Conservation (phyloP, 108 stramenopile species). For the Cyclostephanos invisitatus region DNA sequence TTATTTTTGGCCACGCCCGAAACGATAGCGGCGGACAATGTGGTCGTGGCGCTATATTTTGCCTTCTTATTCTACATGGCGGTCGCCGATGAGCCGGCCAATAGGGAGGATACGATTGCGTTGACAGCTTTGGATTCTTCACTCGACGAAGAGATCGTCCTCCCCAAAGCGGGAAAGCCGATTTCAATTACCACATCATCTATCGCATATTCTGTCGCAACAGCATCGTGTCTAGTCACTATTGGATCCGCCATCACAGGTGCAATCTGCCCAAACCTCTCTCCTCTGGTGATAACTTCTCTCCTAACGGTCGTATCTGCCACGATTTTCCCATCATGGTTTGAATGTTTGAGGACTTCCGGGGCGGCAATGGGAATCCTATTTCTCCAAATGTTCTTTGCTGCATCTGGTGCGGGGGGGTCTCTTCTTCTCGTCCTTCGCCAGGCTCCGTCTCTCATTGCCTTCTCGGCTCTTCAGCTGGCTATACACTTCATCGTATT, state of each 20-base stretch:
- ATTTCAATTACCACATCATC: constrained; percentile 54
- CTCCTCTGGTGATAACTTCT: constrained; percentile 76
- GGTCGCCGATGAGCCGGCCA: constrained; percentile 34
- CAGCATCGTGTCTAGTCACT: constrained; percentile 69
- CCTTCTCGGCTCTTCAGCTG: constrained; percentile 83
- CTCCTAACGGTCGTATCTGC: constrained; percentile 76
- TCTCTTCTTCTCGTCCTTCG: constrained; percentile 78
- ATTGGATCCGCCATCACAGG: constrained; percentile 65
- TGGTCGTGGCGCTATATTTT: constrained; percentile 89
- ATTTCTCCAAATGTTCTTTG: constrained; percentile 92
- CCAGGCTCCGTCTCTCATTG: constrained; percentile 84
- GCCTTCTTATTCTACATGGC: constrained; percentile 76
- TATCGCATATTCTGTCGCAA: constrained; percentile 61
- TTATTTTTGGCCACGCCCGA: too few relatives aligned
- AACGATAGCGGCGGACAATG: constrained; percentile 92
- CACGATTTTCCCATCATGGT: constrained; percentile 73
- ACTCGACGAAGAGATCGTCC: constrained; percentile 37
- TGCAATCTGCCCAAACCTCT: constrained; percentile 47
- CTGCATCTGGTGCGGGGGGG: constrained; percentile 86
- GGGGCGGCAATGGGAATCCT: constrained; percentile 73
- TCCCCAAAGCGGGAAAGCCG: constrained; percentile 25
- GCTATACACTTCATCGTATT: constrained; percentile 77
- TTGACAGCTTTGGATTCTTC: constrained; percentile 1
- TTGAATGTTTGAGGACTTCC: constrained; percentile 53
- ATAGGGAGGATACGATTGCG: constrained; percentile 6